These are phyloP conservation scores for Curvularia lunata DNA, from an alignment of 2,329 filamentous ascomycete species.

Conservation along the genomic window DNA sequence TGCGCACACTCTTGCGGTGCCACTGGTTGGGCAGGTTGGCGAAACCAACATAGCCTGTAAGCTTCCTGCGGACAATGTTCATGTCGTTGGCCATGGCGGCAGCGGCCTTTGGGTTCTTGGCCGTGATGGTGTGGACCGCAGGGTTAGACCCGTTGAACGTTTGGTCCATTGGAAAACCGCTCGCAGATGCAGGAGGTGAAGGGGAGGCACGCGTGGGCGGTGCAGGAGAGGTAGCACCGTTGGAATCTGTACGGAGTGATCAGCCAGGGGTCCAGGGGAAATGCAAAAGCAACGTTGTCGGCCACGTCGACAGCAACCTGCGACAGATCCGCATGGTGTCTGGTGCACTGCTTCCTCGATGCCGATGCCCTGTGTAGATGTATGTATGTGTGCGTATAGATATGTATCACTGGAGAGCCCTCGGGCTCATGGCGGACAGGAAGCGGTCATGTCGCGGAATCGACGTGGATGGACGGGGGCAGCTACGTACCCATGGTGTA, in stretches of 20 bases:
- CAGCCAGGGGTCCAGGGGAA: conserved; percentile 32
- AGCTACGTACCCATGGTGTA: conserved; percentile 49
- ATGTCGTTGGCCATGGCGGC: conserved; percentile 61
- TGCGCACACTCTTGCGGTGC: conserved; percentile 99
- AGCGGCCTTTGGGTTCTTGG: conserved; percentile 67
- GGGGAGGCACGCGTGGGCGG: conserved; percentile 57
- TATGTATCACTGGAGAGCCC: conserved; percentile 4
- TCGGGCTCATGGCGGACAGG: conserved; percentile 15
- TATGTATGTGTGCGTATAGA: conserved; percentile 13
- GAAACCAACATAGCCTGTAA: conserved; percentile 98
- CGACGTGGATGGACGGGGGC: conserved; percentile 10
- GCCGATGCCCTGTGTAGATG: conserved; percentile 12
- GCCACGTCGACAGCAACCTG: conserved; percentile 21
- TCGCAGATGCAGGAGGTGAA: conserved; percentile 53
- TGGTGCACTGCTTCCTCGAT: conserved; percentile 13
- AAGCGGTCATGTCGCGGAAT: conserved; percentile 19
- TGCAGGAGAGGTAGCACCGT: conserved; percentile 51
- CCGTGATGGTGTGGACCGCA: conserved; percentile 65
- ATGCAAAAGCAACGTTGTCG: conserved; percentile 12
- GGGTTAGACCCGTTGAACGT: conserved; percentile 59
- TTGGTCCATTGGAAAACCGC: conserved; percentile 64
- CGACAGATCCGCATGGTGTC: conserved; percentile 21
- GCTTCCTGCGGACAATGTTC: conserved; percentile 97
- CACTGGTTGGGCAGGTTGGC: conserved; percentile 99
- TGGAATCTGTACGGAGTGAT: conserved; percentile 50